Base-by-base conservation (phyloP, 176 grass and related monocot genomes). In the Oryza coarctata region DNA sequence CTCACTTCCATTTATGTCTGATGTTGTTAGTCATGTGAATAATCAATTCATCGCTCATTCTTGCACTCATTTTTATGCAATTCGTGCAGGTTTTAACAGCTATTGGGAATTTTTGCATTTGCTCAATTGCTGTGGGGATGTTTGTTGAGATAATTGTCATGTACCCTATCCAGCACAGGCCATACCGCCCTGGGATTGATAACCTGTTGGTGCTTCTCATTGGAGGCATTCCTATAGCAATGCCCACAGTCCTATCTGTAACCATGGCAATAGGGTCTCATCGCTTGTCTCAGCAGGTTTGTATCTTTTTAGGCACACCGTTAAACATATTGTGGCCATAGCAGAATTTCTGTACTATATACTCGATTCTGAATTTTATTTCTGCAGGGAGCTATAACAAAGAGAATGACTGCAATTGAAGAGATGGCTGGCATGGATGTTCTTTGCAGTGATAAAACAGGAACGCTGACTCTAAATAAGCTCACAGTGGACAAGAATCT, bases 341-440 rank as follows among this genome's bases (percentile, higher is more conserved):
- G 22, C 22, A 10, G 22, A 58, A 58, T 22, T 25, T 58, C 55
- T 60, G 2, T 25, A 60, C 55, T 60, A 11, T 60, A 9, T 60
- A 25, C 22, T 60, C 1, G n/a, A 60, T 11, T 23, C 55, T 23
- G 22, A n/a, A 13, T 25, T 60, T 60, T 11, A 60, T n/a, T 60
- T 60, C 9, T 60, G 55, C 20, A 23, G 55, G 55, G 55, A 25
- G 55, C 55, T 60, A 60, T 60, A 60, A 60, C 55, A 11, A 60
- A 25, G 55, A 60, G 55, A 60, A 60, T 60, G 55, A 60, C 55
- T 23, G 55, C 52, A 60, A 60, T 63, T 63, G 80, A 26, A 63
- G 61, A 82, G 71, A 82, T 82, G 80, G 80, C 80, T 73, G 80
- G 80, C 13, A 82, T 72, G 80, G 80, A 82, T 73, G 80, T 82